A percentile compares a stretch with the other conserved stretches of the same genome.
phyloP scores from a whole-genome alignment of 2,329 filamentous ascomycete genomes.

The Calonectria montana region DNA sequence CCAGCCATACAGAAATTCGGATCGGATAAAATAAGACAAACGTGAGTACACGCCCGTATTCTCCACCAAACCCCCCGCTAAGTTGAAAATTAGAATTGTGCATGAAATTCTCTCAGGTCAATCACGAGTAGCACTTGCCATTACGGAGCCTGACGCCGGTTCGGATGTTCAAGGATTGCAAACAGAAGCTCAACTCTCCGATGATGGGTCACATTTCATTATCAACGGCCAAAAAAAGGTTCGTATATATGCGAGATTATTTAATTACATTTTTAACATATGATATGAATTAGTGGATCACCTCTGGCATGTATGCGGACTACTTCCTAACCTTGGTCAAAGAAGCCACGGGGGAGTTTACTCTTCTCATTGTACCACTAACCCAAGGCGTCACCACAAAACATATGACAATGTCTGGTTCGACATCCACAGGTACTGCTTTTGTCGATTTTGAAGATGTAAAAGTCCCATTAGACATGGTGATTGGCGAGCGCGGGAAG shows the following conservation, averaged over 20 bases:
- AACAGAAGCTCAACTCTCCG: constrained; percentile 8
- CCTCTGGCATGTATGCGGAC: constrained; percentile 20
- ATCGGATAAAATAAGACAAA: constrained; percentile 3
- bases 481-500: constrained; percentile 5
- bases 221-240: constrained; percentile 21
- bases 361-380: constrained; percentile 1
- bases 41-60: neutral
- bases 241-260: too few species aligned
- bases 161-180: constrained; percentile 19
- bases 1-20: constrained; percentile 14
- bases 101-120: constrained; percentile 7
- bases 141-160: constrained; percentile 18
- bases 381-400: constrained; percentile 13
- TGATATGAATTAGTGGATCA: constrained; percentile 9
- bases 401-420: constrained; percentile 17
- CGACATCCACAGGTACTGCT: constrained; percentile 6
- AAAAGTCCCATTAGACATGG: constrained; percentile 1
- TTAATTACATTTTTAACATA: neutral
- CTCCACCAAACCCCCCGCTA: too few species aligned
- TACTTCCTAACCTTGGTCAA: constrained; percentile 16
- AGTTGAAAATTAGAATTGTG: neutral
- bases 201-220: constrained; percentile 6
- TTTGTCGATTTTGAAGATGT: constrained; percentile 17
- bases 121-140: constrained; percentile 11
- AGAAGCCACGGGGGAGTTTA: constrained; percentile 1